Evolutionary conservation across 2,329 filamentous ascomycete genomes (phyloP).

Genomic region (Pseudogymnoascus sp.): DNA sequence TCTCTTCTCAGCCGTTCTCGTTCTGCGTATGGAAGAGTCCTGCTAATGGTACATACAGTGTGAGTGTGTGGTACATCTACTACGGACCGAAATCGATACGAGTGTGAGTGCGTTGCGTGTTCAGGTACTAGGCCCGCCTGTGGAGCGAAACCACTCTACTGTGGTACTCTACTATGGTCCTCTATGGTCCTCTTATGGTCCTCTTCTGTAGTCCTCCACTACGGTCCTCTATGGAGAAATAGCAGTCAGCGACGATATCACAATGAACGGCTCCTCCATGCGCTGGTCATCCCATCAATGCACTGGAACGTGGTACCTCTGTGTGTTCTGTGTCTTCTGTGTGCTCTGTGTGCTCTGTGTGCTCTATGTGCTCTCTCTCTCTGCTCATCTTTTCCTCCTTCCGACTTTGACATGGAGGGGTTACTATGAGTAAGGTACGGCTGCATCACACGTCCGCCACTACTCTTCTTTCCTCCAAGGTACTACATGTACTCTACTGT

Average conservation of each 20-base stretch:
- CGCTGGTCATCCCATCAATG: background rate
- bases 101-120: background rate
- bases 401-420: slow-evolving; percentile 4
- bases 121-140: background rate
- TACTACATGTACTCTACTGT: background rate
- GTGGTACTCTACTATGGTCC: background rate
- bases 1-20: background rate
- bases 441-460: slow-evolving; percentile 4
- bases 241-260: background rate
- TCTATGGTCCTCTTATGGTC: background rate
- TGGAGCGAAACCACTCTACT: background rate
- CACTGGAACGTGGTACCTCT: slow-evolving; percentile 4
- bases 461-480: background rate
- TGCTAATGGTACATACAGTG: background rate
- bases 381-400: background rate
- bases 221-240: background rate
- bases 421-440: background rate
- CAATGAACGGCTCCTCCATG: background rate
- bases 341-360: background rate
- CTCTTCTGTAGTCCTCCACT: background rate
- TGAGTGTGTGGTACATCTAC: background rate
- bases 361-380: background rate
- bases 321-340: background rate
- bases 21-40: background rate
- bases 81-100: background rate